These are phyloP conservation scores for Candida anglica DNA, from an alignment of 805 yeast genomes.

Conservation along the genomic window DNA sequence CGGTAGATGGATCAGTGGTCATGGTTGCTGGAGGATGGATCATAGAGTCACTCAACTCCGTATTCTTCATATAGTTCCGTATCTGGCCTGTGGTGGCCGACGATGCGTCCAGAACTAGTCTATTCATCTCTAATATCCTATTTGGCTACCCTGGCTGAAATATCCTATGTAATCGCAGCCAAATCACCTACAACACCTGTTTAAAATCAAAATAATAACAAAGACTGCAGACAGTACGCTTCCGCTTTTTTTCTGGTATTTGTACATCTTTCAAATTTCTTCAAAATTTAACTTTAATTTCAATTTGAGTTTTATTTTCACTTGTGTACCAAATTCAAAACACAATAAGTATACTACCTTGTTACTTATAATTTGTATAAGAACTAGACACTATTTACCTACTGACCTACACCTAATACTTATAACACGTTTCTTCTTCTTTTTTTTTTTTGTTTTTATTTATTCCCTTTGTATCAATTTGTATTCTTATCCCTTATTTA, in stretches of 20 bases:
- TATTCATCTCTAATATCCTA: not conserved
- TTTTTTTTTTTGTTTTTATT: slow-evolving; percentile 2
- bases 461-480: not conserved
- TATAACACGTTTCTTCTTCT: not conserved
- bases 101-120: slow-evolving; percentile 15
- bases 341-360: no score
- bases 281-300: not conserved
- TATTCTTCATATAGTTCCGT: slow-evolving; percentile 22
- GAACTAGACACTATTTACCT: no score
- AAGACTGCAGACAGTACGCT: not conserved
- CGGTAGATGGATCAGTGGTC: slow-evolving; percentile 1
- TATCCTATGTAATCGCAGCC: not conserved
- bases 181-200: no score
- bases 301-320: no score
- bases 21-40: slow-evolving; percentile 1
- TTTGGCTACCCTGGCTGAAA: not conserved
- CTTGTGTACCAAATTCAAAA: no score
- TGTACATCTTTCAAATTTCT: not conserved
- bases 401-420: no score
- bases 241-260: not conserved
- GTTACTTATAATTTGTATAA: no score
- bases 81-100: slow-evolving; percentile 23
- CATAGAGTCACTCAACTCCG: slow-evolving; percentile 19
- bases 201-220: not conserved
- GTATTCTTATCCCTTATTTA: not conserved